Evolutionary conservation across 805 yeast species (phyloP), one percentile per base, ranked within the genome.

Genomic region (Candida boleticola): DNA sequence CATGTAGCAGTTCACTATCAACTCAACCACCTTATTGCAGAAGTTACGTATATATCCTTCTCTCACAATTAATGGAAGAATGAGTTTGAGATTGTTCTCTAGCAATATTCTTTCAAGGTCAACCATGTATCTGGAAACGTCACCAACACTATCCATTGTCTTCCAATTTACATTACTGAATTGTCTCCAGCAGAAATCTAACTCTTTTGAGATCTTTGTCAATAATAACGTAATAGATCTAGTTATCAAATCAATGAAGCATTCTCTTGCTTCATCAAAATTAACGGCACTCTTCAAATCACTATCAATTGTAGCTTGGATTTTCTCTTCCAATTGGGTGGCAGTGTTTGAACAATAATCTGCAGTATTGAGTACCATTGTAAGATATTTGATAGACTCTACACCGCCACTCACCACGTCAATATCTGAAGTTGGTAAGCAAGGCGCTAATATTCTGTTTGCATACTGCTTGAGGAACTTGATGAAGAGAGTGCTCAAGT

Each of bases 301-400:
- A 13, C 60, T 54, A 14, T 64, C 60, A 49, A 59, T 70, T 52
- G 62, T 65, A 57, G 60, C 73, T 52, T 36, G 68, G 68, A 56
- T 61, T 51, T 79, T 79, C 20, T 83, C 85, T 51, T 82, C 89
- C 35, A 93, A 64, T 57, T 93, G 97, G 10, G 74, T 74, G 2
- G 83, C 78, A 2, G 96, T 93, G 9, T 79, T 71, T 14, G 87
- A 77, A 45, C 96, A 83, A 59, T 90, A 93, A 57, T 92, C 96
- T 1, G 96, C 89, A 0, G 99, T 92, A 51, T 89, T 88, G 27
- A 92, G 64, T 7, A 89, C 76, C 56, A 88, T 66, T 22, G 93
- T 82, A 1, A 86, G 71, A 45, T 84, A 78, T 34, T 73, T 74
- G 16, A 87, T 65, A 1, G 87, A 82, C 49, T 85, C 92, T 10